Evolutionary conservation across 164 flowering plant species (phyloP), one percentile per base, ranked within the genome.

Genomic region (Warburgia ugandensis): DNA sequence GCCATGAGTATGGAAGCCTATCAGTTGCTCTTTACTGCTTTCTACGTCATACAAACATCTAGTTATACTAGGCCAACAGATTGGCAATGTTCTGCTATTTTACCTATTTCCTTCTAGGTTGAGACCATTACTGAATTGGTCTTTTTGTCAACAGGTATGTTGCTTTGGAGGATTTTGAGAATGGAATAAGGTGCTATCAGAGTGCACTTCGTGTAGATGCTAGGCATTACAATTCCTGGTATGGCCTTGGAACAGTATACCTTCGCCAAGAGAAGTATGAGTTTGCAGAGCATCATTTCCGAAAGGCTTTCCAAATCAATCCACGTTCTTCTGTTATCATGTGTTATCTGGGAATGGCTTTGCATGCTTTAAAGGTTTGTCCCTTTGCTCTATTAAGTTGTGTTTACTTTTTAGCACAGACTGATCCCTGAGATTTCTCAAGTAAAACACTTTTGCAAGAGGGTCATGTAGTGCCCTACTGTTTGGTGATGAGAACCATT

Each of bases 211-310:
- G 68, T 28, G 65, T 81, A 27, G 99, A 94, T 72, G 55, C 73
- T 45, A 76, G 97, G 47, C 99, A 94, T 69, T 89, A 94, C 48
- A 94, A 94, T 56, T 60, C 99, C 45, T 94, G 97, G 99, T 82
- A 86, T 72, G 99, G 99, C 33, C 92, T 94, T 42, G 99, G 97
- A 50, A 89, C 84, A 88, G 56, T 94, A 35, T 89, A 73, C 51
- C 90, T 89, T 58, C 84, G 92, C 27, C 97, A 94, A 63, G 99
- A 86, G 78, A 94, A 86, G 73, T 86, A 68, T 50, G 94, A 83
- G 54, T 94, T 94, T 60, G 70, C 97, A 0, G 97, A 84, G 73
- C 95, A 94, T 67, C 89, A 94, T 68, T 89, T 94, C 52, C 80
- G 82, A 40, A 83, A 60, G 78, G 99, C 97, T 39, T 86, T 72